Conservation (phyloP, 495 filamentous ascomycete species). For the Hyphodiscus hymeniophilus region DNA sequence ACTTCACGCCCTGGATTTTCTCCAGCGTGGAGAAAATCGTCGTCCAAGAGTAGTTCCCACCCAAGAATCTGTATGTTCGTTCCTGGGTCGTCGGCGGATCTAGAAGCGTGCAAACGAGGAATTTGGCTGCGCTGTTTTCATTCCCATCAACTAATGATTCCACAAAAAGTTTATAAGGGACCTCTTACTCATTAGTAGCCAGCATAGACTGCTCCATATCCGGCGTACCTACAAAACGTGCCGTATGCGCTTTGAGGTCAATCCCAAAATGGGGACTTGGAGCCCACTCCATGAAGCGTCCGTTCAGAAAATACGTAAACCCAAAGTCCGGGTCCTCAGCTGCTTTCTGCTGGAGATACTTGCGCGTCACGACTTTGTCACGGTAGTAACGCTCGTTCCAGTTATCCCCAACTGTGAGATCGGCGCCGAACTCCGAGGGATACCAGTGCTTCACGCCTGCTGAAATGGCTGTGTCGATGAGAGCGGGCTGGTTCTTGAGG, state of each 20-base stretch:
- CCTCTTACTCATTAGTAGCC: background rate
- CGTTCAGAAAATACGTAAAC: conserved; percentile 7
- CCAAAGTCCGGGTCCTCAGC: background rate
- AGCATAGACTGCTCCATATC: background rate
- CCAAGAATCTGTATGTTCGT: background rate
- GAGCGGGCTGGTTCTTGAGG: conserved; percentile 9
- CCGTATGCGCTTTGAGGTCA: background rate
- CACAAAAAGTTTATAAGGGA: too few species aligned
- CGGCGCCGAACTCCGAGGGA: conserved; percentile 12
- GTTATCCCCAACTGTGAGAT: conserved; percentile 1
- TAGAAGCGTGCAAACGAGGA: background rate
- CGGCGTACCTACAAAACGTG: background rate
- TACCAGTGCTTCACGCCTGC: conserved; percentile 7
- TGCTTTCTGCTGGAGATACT: conserved; percentile 2
- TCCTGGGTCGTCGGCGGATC: background rate
- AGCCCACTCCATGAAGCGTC: conserved; percentile 7
- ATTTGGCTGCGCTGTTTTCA: background rate
- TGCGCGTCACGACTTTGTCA: conserved; percentile 9
- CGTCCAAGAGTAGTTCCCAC: conserved; percentile 1
- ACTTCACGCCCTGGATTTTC: background rate
- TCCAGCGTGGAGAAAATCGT: background rate
- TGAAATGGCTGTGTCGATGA: conserved; percentile 7
- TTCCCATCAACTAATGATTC: background rate
- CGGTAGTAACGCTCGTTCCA: conserved; percentile 9
- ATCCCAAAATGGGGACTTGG: conserved; percentile 5